Conservation (phyloP, 2,329 filamentous ascomycete species). For the Didymosphaeria variabile region DNA sequence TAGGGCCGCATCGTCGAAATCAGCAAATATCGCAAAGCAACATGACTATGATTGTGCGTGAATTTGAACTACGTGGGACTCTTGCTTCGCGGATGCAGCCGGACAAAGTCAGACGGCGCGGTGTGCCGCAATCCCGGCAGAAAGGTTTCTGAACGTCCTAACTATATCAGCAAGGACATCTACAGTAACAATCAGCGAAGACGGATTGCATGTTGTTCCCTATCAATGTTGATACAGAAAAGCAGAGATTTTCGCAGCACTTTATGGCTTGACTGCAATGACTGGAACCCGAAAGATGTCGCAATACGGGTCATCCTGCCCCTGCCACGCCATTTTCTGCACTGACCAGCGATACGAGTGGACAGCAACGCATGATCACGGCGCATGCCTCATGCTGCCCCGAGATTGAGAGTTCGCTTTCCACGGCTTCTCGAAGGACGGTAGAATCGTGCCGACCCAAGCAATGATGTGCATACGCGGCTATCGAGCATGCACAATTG, state of each 20-base stretch:
- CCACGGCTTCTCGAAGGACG: conserved; percentile 37
- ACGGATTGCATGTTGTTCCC: conserved; percentile 14
- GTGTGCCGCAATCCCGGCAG: conserved; percentile 32
- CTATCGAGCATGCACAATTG: conserved; percentile 22
- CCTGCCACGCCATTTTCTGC: conserved; percentile 8
- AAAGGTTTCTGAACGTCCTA: conserved; percentile 17
- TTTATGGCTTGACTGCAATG: conserved; percentile 23
- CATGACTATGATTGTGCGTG: conserved; percentile 15
- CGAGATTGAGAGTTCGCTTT: conserved; percentile 10
- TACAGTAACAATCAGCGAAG: conserved; percentile 28
- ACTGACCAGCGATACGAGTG: conserved; percentile 17
- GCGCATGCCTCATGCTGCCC: conserved; percentile 7
- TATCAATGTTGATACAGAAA: conserved; percentile 11
- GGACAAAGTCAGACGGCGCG: conserved; percentile 34
- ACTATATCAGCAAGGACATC: conserved; percentile 25
- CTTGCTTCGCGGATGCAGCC: conserved; percentile 22
- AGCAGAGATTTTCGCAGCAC: conserved; percentile 20
- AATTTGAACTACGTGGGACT: conserved; percentile 13
- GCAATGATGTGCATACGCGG: conserved; percentile 28
- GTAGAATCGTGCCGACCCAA: conserved; percentile 24
- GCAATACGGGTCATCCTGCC: conserved; percentile 12
- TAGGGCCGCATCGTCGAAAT: conserved; percentile 15
- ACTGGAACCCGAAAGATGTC: conserved; percentile 20
- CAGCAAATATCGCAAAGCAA: conserved; percentile 24
- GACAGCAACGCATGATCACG: conserved; percentile 21